phyloP scores from a whole-genome alignment of 1,284 basidiomycete species.

The Chalciporus sp. region DNA sequence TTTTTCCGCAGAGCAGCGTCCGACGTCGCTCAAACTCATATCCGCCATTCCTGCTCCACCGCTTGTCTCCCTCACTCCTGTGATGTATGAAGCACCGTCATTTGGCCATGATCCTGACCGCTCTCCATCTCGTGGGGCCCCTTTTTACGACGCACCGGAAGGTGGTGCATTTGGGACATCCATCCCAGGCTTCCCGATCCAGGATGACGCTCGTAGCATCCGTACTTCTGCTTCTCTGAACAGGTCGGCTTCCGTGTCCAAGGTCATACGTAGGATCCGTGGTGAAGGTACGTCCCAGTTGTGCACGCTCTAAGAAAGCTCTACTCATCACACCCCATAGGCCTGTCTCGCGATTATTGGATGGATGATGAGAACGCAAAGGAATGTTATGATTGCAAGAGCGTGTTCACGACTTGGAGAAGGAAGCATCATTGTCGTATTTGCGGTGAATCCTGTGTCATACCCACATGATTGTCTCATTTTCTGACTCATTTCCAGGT shows the following conservation, averaged over 20 bases:
- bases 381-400: conserved; percentile 94
- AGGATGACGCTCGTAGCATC: conserved; percentile 80
- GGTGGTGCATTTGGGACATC: conserved; percentile 64
- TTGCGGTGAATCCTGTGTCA: conserved; percentile 62
- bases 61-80: conserved; percentile 79
- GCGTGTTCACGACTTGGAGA: conserved; percentile 89
- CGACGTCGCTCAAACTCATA: conserved; percentile 55
- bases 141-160: conserved; percentile 57
- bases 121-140: conserved; percentile 56
- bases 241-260: conserved; percentile 80
- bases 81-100: conserved; percentile 71
- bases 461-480: not conserved
- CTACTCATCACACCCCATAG: conserved; percentile 40
- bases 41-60: conserved; percentile 70
- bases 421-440: conserved; percentile 95
- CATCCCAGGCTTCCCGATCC: conserved; percentile 84
- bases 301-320: not conserved
- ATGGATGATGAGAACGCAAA: conserved; percentile 97
- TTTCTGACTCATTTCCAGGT: conserved; percentile 44
- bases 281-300: conserved; percentile 67
- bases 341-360: conserved; percentile 89
- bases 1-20: conserved; percentile 52
- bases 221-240: conserved; percentile 71
- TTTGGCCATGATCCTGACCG: conserved; percentile 65
- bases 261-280: conserved; percentile 84